Evolutionary conservation across 768 basidiomycete genomes (phyloP).

Genomic region (Lactarius evosmus): DNA sequence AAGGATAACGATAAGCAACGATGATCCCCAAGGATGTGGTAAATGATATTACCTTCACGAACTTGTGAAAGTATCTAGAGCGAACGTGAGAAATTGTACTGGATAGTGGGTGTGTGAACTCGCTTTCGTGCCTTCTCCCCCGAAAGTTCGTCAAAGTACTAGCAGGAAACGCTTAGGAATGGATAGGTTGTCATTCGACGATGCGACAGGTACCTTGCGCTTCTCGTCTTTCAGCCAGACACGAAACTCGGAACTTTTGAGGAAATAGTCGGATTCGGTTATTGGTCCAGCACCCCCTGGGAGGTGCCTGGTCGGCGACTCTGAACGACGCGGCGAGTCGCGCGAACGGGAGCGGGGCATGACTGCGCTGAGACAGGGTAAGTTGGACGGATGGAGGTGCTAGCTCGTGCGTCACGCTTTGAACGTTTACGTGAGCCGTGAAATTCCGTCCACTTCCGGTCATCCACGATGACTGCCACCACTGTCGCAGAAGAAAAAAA

Average conservation of each 20-base stretch:
- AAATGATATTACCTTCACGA: conserved; percentile 61
- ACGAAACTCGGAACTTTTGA: conserved; percentile 83
- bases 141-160: conserved; percentile 87
- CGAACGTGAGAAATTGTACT: conserved; percentile 34
- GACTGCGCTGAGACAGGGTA: background rate
- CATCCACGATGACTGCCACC: conserved; percentile 18
- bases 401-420: background rate
- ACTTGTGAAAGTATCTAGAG: conserved; percentile 85
- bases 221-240: conserved; percentile 80
- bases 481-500: conserved; percentile 26
- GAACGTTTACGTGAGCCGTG: conserved; percentile 18
- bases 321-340: conserved; percentile 16
- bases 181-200: conserved; percentile 5
- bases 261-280: conserved; percentile 83
- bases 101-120: conserved; percentile 30
- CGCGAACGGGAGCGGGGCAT: conserved; percentile 25
- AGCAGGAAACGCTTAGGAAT: background rate
- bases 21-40: conserved; percentile 8
- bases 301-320: conserved; percentile 34
- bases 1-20: conserved; percentile 6
- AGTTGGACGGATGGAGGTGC: background rate
- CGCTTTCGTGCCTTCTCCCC: conserved; percentile 78
- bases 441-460: conserved; percentile 2
- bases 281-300: conserved; percentile 61
- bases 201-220: conserved; percentile 45